Percentiles rank a stretch among this genome's conserved stretches.
phyloP scores from a whole-genome alignment of 2,329 filamentous ascomycete genomes.

The Claviceps purpurea region DNA sequence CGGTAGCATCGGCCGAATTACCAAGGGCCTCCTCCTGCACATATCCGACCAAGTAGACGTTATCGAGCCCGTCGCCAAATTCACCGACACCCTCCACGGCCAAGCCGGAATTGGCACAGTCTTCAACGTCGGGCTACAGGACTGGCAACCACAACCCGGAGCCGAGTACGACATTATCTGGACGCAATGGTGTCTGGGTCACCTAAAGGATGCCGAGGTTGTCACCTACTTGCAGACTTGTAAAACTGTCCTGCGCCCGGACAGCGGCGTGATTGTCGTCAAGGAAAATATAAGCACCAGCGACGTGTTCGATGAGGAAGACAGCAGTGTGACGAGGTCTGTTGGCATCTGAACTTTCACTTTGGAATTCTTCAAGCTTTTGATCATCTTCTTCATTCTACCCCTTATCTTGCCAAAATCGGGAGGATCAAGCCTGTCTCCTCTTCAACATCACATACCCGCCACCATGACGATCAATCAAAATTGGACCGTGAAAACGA shows the following conservation, averaged over 20 bases:
- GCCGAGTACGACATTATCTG: slow-evolving; percentile 66
- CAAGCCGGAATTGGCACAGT: slow-evolving; percentile 48
- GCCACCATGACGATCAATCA: background rate
- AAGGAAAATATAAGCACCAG: slow-evolving; percentile 57
- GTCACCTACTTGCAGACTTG: slow-evolving; percentile 53
- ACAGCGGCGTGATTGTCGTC: slow-evolving; percentile 22
- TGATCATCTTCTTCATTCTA: background rate
- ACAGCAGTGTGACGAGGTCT: slow-evolving; percentile 63
- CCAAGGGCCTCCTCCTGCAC: slow-evolving; percentile 58
- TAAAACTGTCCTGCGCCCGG: slow-evolving; percentile 22
- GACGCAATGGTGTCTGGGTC: slow-evolving; percentile 82
- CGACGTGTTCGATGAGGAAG: slow-evolving; percentile 63
- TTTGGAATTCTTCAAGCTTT: background rate
- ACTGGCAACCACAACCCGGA: slow-evolving; percentile 41
- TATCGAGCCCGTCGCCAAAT: slow-evolving; percentile 73
- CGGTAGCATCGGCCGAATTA: slow-evolving; percentile 66
- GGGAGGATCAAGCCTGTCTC: background rate
- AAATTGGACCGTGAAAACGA: background rate
- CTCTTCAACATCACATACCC: background rate
- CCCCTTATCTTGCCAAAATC: background rate
- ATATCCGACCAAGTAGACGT: slow-evolving; percentile 64
- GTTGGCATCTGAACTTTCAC: slow-evolving; percentile 5
- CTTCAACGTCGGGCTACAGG: slow-evolving; percentile 61
- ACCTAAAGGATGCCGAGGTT: slow-evolving; percentile 64
- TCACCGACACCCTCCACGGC: slow-evolving; percentile 49